Evolutionary conservation across 345 rosid species (phyloP).

Genomic region (Melastoma malabathricum): DNA sequence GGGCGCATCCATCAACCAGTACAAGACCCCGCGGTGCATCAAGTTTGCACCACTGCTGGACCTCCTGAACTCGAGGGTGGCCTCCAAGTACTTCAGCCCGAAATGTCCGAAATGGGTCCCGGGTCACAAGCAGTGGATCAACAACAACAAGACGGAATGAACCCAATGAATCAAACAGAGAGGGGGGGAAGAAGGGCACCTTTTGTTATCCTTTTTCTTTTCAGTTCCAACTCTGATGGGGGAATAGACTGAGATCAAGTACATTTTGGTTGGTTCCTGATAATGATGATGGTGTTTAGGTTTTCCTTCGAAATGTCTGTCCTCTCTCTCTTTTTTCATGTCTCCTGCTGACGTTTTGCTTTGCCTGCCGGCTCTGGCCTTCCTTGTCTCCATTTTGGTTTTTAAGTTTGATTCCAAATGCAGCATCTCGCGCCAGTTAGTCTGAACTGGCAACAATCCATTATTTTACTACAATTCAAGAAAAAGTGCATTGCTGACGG

Average conservation of each 20-base stretch:
- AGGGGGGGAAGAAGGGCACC: slow-evolving; percentile 6
- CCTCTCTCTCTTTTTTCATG: too few species aligned
- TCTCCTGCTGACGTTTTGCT: too few species aligned
- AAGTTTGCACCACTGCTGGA: slow-evolving; percentile 85
- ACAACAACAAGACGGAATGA: slow-evolving; percentile 16
- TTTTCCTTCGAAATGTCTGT: too few species aligned
- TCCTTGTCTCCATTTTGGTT: too few species aligned
- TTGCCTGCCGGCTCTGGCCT: too few species aligned
- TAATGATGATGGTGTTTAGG: background rate
- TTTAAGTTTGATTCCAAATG: too few species aligned
- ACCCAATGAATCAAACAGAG: background rate
- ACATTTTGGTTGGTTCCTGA: background rate
- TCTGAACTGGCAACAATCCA: too few species aligned
- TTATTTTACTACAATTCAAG: too few species aligned
- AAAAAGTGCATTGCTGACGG: too few species aligned
- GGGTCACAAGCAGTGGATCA: slow-evolving; percentile 78
- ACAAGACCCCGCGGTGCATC: slow-evolving; percentile 95
- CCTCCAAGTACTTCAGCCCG: slow-evolving; percentile 55
- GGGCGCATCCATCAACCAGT: slow-evolving; percentile 92
- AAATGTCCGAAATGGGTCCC: slow-evolving; percentile 93
- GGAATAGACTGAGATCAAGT: too few species aligned
- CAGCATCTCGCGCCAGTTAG: too few species aligned
- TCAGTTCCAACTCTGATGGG: too few species aligned
- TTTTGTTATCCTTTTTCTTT: background rate
- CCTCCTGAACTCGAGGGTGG: slow-evolving; percentile 69